Evolutionary conservation across 1,284 basidiomycete species (phyloP), one percentile per base, ranked within the genome.

Genomic region (Nidula niveotomentosa): DNA sequence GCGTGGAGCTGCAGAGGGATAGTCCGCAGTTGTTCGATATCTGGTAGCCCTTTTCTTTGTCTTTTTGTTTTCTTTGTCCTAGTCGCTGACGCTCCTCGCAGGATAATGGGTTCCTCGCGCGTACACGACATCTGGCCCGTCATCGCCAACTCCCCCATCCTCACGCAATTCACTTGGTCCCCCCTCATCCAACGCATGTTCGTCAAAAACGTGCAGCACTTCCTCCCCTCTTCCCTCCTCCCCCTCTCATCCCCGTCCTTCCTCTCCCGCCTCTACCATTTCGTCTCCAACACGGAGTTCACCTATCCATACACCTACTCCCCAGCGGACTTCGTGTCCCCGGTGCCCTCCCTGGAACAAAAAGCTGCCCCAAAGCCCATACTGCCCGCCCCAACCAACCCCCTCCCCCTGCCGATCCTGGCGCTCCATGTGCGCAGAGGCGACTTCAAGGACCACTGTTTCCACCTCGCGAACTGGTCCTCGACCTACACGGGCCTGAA

Each of bases 341-440:
- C 30, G 2, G 30, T 30, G 30, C 30, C 30, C 30, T 30, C 30
- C 4, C 4, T 30, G 30, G 30, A 30, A 1, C 30, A 30, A 30
- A 30, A 30, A 5, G 30, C 30, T 5, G 30, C 30, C 30, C 30
- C 30, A 5, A 30, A 30, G 30, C 30, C 4, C 30, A 5, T 30
- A 5, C 30, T 30, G 30, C 30, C 30, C 4, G 30, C 30, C 30
- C 30, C 30, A 5, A 30, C 30, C 30, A 30, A 30, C 30, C 36
- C 48, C n/a, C n/a, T 37, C 7, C 47, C 56, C 5, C 56, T 67
- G 1, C 66, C 66, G 1, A n/a, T 67, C 1, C 67, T 88, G 8
- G 85, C 77, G 1, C 64, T 88, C 3, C 85, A 88, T 57, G 62
- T 86, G 33, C 81, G 85, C 1, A 70, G 85, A 18, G 86, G 86